Percentiles rank a stretch among this genome's conserved stretches.
phyloP scores from a whole-genome alignment of 768 basidiomycete genomes.

The Kwoniella mangroviensis region DNA sequence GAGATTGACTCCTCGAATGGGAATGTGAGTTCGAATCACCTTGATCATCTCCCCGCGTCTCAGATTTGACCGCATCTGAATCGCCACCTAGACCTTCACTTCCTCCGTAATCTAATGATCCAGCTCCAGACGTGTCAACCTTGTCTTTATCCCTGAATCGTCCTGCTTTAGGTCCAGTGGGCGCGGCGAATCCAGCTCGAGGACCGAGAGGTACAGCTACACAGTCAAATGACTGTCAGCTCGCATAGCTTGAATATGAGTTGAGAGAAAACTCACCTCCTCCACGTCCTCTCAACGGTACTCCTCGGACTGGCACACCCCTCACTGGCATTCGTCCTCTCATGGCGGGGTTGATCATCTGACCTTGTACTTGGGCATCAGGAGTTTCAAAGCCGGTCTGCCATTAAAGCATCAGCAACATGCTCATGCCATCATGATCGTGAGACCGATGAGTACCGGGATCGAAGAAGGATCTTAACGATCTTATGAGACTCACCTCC shows the following conservation, averaged over 20 bases:
- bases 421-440: neutral
- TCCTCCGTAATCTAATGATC: conserved; percentile 44
- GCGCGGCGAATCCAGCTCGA: conserved; percentile 37
- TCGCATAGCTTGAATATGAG: neutral
- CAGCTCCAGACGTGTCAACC: conserved; percentile 36
- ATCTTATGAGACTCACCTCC: conserved; percentile 21
- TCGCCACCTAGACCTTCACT: conserved; percentile 16
- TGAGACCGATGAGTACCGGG: too few relatives aligned
- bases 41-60: conserved; percentile 1
- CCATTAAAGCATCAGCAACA: neutral
- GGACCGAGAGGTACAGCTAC: conserved; percentile 41
- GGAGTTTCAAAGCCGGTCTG: conserved; percentile 17
- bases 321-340: conserved; percentile 34
- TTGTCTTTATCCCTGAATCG: conserved; percentile 53
- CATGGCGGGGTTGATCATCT: neutral
- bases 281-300: conserved; percentile 40
- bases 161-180: conserved; percentile 52
- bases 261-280: conserved; percentile 34
- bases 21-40: conserved; percentile 8
- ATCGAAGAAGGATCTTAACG: too few relatives aligned
- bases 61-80: conserved; percentile 2
- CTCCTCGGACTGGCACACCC: conserved; percentile 36
- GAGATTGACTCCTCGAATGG: neutral
- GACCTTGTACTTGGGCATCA: conserved; percentile 13
- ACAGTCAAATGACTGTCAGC: neutral